Base-by-base conservation (phyloP, 805 yeast species). In the Wickerhamiella australiensis region DNA sequence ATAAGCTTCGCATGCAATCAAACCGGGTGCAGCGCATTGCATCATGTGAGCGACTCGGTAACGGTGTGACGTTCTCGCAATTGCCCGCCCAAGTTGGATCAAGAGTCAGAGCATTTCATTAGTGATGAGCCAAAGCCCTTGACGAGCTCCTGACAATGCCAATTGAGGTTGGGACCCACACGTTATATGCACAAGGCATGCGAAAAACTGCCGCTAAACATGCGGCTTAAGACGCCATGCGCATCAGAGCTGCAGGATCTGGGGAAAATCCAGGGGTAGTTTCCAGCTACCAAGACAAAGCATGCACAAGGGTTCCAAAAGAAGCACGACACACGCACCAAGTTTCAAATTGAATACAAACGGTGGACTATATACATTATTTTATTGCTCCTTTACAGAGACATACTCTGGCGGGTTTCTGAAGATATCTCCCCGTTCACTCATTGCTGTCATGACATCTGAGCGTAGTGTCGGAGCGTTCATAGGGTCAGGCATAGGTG, bases 341-440 rank as follows among this genome's bases (percentile, higher is more conserved):
- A 36, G 40, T 36, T 17, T 20, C 40, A 33, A 11, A 33, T 7
- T 15, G 18, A 17, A 11, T 12, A 33, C 6, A 33, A 33, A 11
- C 33, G 33, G 9, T 36, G 6, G 5, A 42, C 27, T 42, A 18
- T 26, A 20, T 29, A 20, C 36, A 42, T 13, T 21, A 12, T 20
- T 5, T 23, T 25, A 27, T 21, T 40, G 13, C 38, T 42, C 43
- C 37, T 50, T 52, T 7, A 57, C 27, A 2, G 58, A 54, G 1
- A 54, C 56, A 29, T 56, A 57, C 37, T 55, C 57, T 8, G 66
- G 65, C 22, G 60, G 61, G 4, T 58, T 53, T 9, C 69, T 56
- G 61, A 64, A 65, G 6, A 65, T 61, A 50, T 65, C 69, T 7
- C 69, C 69, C 38, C 67, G 61, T 22, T 57, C 58, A 48, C 62